Base-by-base conservation (phyloP, 495 filamentous ascomycete genomes). In the Penicillium soppii region DNA sequence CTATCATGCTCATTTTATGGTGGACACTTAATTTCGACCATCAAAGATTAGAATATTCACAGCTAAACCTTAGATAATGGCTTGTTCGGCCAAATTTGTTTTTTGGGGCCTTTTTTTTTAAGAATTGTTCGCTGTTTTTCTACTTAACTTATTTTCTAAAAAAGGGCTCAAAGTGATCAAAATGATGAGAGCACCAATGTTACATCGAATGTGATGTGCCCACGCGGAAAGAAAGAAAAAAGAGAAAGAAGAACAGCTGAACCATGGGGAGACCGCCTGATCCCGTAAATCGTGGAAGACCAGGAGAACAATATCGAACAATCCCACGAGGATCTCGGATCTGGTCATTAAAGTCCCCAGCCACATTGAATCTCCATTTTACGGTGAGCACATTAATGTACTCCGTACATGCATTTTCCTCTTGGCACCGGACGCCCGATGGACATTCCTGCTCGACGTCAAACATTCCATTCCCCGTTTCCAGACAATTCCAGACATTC, bases 361-460 rank as follows among this genome's bases (percentile, higher is more conserved):
- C 10, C 37, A 39, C 10, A 21, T 1, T 19, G 8, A 8, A 2
- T 15, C 1, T 22, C 25, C 25, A 27, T 23, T 40, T 21, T n/a
- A 40, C 20, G 17, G 3, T n/a, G 25, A 30, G 26, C 17, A 9
- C 23, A 7, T 5, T 27, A 9, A 27, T 5, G 9, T 9, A n/a
- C n/a, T n/a, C n/a, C n/a, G n/a, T 9, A 9, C 25, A 27, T 27
- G 25, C 17, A 19, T 16, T 27, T 30, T 17, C 23, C n/a, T 5
- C 17, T 15, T 16, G 13, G 15, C 20, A 4, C 33, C 20, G 44
- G 35, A 35, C 33, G 19, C 23, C 44, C 33, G 44, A 38, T 20
- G 15, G 39, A 51, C 42, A 44, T 44, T 44, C 42, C 42, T 16
- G 26, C 29, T 43, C 25, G 35, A 20, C 35, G 9, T 38, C 17